Percentiles rank a stretch among this genome's conserved stretches.
Evolutionary conservation across 2,329 filamentous ascomycete genomes (phyloP).

Genomic region (Cryphonectria naterciae): DNA sequence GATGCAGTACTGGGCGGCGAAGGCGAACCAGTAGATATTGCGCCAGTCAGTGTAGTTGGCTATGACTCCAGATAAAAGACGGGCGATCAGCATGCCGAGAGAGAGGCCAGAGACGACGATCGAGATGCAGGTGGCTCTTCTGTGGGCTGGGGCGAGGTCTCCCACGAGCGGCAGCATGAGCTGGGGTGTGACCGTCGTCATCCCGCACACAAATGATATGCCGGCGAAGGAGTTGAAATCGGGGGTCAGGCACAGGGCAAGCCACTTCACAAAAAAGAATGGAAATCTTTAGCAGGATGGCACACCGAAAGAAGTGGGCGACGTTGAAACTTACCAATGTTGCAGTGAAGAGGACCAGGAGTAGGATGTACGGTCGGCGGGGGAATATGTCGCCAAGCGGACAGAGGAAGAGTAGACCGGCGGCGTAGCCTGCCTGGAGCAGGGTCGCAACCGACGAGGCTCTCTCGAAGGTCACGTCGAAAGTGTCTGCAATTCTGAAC

Average conservation of each 20-base stretch:
- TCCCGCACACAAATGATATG: slow-evolving; percentile 73
- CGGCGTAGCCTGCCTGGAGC: slow-evolving; percentile 79
- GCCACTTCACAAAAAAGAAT: slow-evolving; percentile 50
- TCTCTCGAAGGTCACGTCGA: slow-evolving; percentile 70
- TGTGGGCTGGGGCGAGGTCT: slow-evolving; percentile 72
- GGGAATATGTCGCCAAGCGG: slow-evolving; percentile 73
- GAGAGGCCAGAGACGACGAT: slow-evolving; percentile 77
- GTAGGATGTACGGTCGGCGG: slow-evolving; percentile 70
- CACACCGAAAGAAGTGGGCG: no score
- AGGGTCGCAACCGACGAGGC: slow-evolving; percentile 72
- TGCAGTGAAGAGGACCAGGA: slow-evolving; percentile 69
- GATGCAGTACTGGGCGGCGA: slow-evolving; percentile 72
- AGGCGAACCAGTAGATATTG: slow-evolving; percentile 76
- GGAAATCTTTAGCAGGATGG: not conserved
- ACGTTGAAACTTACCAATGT: slow-evolving; percentile 56
- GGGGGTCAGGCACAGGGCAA: slow-evolving; percentile 71
- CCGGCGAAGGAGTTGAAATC: slow-evolving; percentile 68
- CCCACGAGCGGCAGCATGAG: slow-evolving; percentile 81
- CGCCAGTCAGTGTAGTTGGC: slow-evolving; percentile 77
- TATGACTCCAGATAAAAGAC: slow-evolving; percentile 75
- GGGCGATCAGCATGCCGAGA: slow-evolving; percentile 75
- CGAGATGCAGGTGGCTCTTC: slow-evolving; percentile 70
- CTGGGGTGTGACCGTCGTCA: slow-evolving; percentile 80
- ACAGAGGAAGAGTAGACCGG: slow-evolving; percentile 73
- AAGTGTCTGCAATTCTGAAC: slow-evolving; percentile 73